Evolutionary conservation across 2,329 filamentous ascomycete species (phyloP), one percentile per base, ranked within the genome.

Genomic region (Pseudogymnoascus sp.): DNA sequence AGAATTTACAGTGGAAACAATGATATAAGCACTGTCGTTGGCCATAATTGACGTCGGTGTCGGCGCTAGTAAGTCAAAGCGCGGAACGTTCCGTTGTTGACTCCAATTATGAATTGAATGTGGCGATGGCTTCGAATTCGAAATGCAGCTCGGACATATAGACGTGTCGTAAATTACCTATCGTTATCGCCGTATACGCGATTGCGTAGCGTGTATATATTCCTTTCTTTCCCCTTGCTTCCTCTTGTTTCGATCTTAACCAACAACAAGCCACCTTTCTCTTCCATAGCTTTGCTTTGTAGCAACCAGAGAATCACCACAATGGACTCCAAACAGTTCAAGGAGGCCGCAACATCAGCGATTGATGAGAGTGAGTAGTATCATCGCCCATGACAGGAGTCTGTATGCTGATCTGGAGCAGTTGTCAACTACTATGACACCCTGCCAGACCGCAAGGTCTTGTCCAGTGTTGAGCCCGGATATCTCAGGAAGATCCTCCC

Each of bases 401-500:
- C 63, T 57, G 66, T 71, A 37, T 36, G 69, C 65, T 61, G n/a
- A 61, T n/a, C 31, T 14, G 6, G 11, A 4, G 8, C 71, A 95
- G 91, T 97, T 72, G 86, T 91, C 72, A 81, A 86, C 63, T 96
- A 97, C 79, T 93, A 95, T 73, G 86, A 93, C 67, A 89, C 81
- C 21, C 81, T 97, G 63, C 80, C 85, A 61, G 79, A 84, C 1
- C 85, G 86, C 16, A 85, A 85, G 54, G 92, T 96, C 39, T 79
- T 96, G 7, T 89, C 93, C 11, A 84, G 84, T 62, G 88, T 97
- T 61, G 80, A 89, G 65, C 93, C 93, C 0, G 93, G 93, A 64
- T 98, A 96, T 75, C 85, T 98, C 8, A 85, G 86, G 60, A 87
- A 90, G 54, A 83, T 95, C 6, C 85, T 98, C 21, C 93, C 93